phyloP scores from a whole-genome alignment of 2,329 filamentous ascomycete species.

The Pseudovirgaria hyperparasitica region DNA sequence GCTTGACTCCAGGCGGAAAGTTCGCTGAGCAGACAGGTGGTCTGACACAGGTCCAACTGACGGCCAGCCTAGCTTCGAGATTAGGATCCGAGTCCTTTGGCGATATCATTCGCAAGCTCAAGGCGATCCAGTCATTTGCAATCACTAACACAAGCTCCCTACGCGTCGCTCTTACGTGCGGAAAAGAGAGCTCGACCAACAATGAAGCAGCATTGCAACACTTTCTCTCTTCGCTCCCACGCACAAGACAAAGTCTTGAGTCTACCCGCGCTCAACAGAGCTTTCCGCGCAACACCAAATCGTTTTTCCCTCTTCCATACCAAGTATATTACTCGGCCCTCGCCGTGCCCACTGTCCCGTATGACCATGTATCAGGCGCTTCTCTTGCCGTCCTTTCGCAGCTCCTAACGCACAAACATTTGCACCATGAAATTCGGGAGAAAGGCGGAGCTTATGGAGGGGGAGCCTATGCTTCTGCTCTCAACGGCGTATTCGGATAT shows the following conservation, averaged over 20 bases:
- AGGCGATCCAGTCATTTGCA: slow-evolving; percentile 69
- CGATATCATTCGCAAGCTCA: slow-evolving; percentile 71
- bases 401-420: slow-evolving; percentile 86
- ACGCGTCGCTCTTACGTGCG: slow-evolving; percentile 77
- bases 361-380: slow-evolving; percentile 61
- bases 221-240: slow-evolving; percentile 55
- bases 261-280: slow-evolving; percentile 18
- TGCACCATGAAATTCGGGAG: slow-evolving; percentile 95
- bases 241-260: slow-evolving; percentile 16
- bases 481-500: slow-evolving; percentile 83
- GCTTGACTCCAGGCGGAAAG: slow-evolving; percentile 58
- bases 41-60: slow-evolving; percentile 78
- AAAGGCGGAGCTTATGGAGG: slow-evolving; percentile 96
- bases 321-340: slow-evolving; percentile 92
- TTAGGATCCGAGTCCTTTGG: slow-evolving; percentile 55
- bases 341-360: slow-evolving; percentile 71
- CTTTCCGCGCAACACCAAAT: slow-evolving; percentile 42
- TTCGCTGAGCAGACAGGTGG: slow-evolving; percentile 77
- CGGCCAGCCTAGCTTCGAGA: slow-evolving; percentile 64
- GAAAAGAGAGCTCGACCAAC: slow-evolving; percentile 52
- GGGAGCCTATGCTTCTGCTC: slow-evolving; percentile 66
- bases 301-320: slow-evolving; percentile 89
- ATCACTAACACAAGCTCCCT: slow-evolving; percentile 55
- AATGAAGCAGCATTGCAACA: slow-evolving; percentile 60
- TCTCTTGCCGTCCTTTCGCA: slow-evolving; percentile 81